Conservation (phyloP, 192 early-diverging fungal species). For the Backusella sp. region DNA sequence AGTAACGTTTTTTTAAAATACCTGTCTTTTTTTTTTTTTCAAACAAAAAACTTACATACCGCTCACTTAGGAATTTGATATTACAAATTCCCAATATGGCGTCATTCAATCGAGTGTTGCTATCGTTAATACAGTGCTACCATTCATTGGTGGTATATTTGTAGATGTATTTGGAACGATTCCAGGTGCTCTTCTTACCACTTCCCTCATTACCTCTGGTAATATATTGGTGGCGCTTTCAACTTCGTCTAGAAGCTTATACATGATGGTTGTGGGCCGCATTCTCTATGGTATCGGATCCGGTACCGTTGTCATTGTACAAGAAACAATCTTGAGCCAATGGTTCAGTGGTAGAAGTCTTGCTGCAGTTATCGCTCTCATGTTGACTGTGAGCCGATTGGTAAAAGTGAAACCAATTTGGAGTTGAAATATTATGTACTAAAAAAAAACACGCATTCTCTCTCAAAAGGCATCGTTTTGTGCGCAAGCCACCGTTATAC, state of each 20-base stretch:
- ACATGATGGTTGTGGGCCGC: slow-evolving; percentile 54
- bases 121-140: slow-evolving; percentile 58
- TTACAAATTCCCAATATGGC: slow-evolving; percentile 63
- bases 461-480: slow-evolving; percentile 57
- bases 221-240: slow-evolving; percentile 50
- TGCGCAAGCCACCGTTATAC: slow-evolving; percentile 65
- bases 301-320: slow-evolving; percentile 74
- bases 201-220: slow-evolving; percentile 55
- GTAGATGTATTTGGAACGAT: slow-evolving; percentile 61
- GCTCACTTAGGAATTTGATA: slow-evolving; percentile 50
- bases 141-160: slow-evolving; percentile 52
- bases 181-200: slow-evolving; percentile 52
- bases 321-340: slow-evolving; percentile 77
- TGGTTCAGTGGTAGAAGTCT: slow-evolving; percentile 71
- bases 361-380: slow-evolving; percentile 65
- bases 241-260: slow-evolving; percentile 40
- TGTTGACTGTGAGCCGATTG: slow-evolving; percentile 68
- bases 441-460: no score
- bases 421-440: neutral
- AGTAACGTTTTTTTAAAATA: slow-evolving; percentile 38
- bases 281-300: slow-evolving; percentile 67
- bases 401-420: slow-evolving; percentile 23
- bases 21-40: neutral
- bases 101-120: slow-evolving; percentile 64
- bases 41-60: neutral